Conservation (phyloP, 352 stramenopile species). For the Globisporangium canariense region DNA sequence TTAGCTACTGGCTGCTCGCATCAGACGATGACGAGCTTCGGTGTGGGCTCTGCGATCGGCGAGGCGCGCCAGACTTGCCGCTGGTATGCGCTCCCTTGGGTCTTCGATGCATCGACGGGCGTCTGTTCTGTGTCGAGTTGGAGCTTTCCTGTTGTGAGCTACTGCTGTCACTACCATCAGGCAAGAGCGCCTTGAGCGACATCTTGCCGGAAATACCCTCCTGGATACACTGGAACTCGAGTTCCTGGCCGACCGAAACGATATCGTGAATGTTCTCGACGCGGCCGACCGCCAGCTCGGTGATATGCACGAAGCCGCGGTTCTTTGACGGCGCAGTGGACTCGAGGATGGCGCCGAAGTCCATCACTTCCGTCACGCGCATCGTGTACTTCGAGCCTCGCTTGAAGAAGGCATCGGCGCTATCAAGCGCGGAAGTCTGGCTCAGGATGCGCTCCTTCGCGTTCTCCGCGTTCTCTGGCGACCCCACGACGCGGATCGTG, state of each 20-base stretch:
- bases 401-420: constrained; percentile 64
- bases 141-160: background rate
- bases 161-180: constrained; percentile 2
- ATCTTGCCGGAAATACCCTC: constrained; percentile 80
- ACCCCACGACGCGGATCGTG: constrained; percentile 86
- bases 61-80: constrained; percentile 10
- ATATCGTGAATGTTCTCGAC: constrained; percentile 63
- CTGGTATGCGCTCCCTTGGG: constrained; percentile 12
- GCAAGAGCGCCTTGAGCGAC: constrained; percentile 56
- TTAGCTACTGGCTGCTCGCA: constrained; percentile 1
- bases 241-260: constrained; percentile 63
- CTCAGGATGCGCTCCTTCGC: constrained; percentile 72
- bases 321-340: constrained; percentile 63
- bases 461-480: constrained; percentile 62
- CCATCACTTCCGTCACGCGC: constrained; percentile 91
- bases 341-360: constrained; percentile 94
- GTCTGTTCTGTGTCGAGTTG: constrained; percentile 20
- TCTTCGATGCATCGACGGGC: constrained; percentile 26
- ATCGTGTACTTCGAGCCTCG: constrained; percentile 90
- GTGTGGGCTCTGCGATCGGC: constrained; percentile 14
- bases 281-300: constrained; percentile 78
- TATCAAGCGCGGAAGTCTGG: constrained; percentile 21
- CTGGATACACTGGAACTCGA: constrained; percentile 80
- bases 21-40: constrained; percentile 9
- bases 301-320: constrained; percentile 94